These are phyloP conservation scores for Talaromyces sp. DNA, from an alignment of 2,329 filamentous ascomycete species.

Conservation along the genomic window DNA sequence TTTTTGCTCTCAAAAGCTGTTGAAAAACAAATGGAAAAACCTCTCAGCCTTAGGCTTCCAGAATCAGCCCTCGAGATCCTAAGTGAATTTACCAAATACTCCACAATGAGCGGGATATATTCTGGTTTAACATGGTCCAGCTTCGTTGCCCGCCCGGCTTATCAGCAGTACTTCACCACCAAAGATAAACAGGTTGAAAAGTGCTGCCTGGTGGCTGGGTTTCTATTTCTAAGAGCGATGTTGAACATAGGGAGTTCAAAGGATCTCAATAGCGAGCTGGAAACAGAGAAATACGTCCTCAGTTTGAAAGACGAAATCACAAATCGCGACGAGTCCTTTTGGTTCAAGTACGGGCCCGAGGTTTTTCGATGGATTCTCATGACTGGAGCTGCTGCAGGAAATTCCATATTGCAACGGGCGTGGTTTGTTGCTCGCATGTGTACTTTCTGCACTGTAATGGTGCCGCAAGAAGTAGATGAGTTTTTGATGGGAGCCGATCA, in stretches of 20 bases:
- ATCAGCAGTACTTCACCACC: neutral
- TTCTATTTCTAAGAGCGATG: neutral
- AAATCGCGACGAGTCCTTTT: neutral
- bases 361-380: neutral
- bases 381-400: slow-evolving; percentile 2
- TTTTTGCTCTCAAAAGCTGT: neutral
- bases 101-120: neutral
- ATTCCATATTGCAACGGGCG: slow-evolving; percentile 2
- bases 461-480: slow-evolving; percentile 10
- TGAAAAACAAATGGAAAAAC: slow-evolving; percentile 8
- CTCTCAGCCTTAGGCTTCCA: slow-evolving; percentile 4
- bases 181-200: neutral
- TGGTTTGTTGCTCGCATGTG: slow-evolving; percentile 15
- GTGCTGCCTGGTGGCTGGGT: neutral
- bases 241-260: neutral
- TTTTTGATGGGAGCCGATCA: slow-evolving; percentile 11
- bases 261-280: neutral
- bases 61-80: neutral
- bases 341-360: neutral
- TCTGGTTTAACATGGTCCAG: neutral
- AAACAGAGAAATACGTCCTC: neutral
- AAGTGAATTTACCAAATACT: neutral
- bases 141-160: neutral
- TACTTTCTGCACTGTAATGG: slow-evolving; percentile 10
- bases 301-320: neutral